Percentiles rank a stretch among this genome's conserved stretches.
These are phyloP conservation scores for Plasmodium reichenowi DNA, from an alignment of 169 alveolate species.

Conservation along the genomic window DNA sequence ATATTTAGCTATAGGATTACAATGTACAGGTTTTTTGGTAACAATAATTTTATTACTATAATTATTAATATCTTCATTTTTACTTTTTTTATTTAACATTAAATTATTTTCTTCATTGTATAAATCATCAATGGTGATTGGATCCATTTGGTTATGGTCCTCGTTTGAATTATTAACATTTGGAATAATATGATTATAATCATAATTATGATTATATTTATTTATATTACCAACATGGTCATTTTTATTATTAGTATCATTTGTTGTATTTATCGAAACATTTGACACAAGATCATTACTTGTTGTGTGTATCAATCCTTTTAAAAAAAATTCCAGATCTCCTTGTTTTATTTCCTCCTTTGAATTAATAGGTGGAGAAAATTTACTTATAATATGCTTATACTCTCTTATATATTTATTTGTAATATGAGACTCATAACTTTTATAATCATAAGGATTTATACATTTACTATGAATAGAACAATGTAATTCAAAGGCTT, in stretches of 20 bases:
- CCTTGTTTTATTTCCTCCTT: constrained; percentile 33
- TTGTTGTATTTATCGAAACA: too few species aligned
- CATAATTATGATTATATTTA: neutral
- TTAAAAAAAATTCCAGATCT: constrained; percentile 45
- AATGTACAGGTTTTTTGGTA: constrained; percentile 55
- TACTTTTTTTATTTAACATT: neutral
- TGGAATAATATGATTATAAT: neutral
- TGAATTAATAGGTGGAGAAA: constrained; percentile 44
- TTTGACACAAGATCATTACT: constrained; percentile 6
- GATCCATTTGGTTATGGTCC: neutral
- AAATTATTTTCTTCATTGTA: neutral
- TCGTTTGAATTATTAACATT: too few species aligned
- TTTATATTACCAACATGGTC: neutral
- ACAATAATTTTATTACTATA: constrained; percentile 62
- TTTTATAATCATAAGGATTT: constrained; percentile 48
- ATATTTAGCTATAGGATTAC: constrained; percentile 72
- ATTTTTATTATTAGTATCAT: constrained; percentile 1
- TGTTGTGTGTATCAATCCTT: constrained; percentile 29
- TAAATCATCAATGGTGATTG: neutral
- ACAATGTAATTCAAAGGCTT: constrained; percentile 68
- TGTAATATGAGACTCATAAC: constrained; percentile 24
- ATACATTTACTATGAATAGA: constrained; percentile 56
- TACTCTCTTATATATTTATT: constrained; percentile 56
- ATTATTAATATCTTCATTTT: neutral
- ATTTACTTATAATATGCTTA: constrained; percentile 65